phyloP scores from a whole-genome alignment of 2,329 filamentous ascomycete species.

The Cladosporium sp. region DNA sequence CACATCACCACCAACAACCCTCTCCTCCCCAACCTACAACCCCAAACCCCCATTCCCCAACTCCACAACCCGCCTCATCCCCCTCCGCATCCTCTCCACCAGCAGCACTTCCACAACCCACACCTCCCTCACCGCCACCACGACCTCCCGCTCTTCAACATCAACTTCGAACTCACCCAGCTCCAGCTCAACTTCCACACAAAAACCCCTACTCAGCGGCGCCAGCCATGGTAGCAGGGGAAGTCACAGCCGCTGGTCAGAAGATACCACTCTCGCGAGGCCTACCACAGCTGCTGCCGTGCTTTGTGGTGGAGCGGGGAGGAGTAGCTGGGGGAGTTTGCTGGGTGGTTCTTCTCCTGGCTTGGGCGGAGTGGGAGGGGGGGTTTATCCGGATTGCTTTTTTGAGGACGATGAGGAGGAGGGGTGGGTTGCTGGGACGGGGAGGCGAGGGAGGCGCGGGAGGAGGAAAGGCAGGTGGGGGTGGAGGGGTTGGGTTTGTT shows the following conservation, averaged over 20 bases:
- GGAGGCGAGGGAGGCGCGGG: slow-evolving; percentile 22
- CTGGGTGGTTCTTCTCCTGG: slow-evolving; percentile 20
- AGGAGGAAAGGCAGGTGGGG: slow-evolving; percentile 13
- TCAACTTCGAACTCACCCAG: too few species aligned
- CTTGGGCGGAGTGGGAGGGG: slow-evolving; percentile 9
- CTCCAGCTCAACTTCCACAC: not conserved
- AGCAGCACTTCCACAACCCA: slow-evolving; percentile 14
- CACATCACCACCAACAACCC: slow-evolving; percentile 14
- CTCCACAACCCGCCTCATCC: slow-evolving; percentile 16
- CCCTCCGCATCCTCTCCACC: slow-evolving; percentile 23
- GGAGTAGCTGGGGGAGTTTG: slow-evolving; percentile 24
- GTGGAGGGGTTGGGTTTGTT: slow-evolving; percentile 4
- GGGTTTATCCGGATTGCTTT: slow-evolving; percentile 27
- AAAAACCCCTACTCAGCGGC: slow-evolving; percentile 10
- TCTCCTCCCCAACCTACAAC: slow-evolving; percentile 22
- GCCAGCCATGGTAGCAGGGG: slow-evolving; percentile 7
- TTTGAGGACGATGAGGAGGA: slow-evolving; percentile 27
- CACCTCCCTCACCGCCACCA: not conserved
- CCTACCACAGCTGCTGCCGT: slow-evolving; percentile 20
- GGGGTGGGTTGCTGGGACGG: slow-evolving; percentile 19
- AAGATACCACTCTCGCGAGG: slow-evolving; percentile 22
- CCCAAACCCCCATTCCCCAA: slow-evolving; percentile 19
- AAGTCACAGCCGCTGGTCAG: slow-evolving; percentile 26
- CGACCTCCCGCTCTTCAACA: slow-evolving; percentile 7
- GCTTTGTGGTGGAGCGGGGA: slow-evolving; percentile 18